A percentile compares a stretch with the other conserved stretches of the same genome.
phyloP scores from a whole-genome alignment of 352 stramenopile genomes.

The Ochromonadaceae sp. region DNA sequence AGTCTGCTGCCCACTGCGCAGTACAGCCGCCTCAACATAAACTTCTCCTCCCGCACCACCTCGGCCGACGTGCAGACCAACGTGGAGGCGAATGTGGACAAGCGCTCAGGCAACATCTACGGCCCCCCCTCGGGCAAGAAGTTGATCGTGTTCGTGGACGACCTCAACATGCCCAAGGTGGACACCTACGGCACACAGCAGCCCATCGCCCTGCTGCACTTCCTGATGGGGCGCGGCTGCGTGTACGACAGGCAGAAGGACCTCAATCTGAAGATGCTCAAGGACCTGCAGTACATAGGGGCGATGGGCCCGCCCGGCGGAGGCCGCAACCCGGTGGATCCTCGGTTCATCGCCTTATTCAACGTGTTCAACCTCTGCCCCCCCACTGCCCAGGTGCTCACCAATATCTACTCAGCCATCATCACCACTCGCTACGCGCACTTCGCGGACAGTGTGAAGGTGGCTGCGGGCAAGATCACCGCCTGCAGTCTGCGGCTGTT shows the following conservation, averaged over 20 bases:
- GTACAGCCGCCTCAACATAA: slow-evolving; percentile 47
- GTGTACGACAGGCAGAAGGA: slow-evolving; percentile 89
- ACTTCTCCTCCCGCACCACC: slow-evolving; percentile 82
- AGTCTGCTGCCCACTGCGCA: slow-evolving; percentile 40
- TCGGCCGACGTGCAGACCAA: slow-evolving; percentile 77
- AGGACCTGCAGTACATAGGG: slow-evolving; percentile 77
- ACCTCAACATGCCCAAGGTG: slow-evolving; percentile 91
- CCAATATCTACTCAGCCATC: slow-evolving; percentile 80
- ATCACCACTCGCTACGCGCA: slow-evolving; percentile 64
- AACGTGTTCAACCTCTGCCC: slow-evolving; percentile 87
- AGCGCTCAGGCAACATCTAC: slow-evolving; percentile 81
- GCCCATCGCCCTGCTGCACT: slow-evolving; percentile 79
- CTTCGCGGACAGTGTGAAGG: slow-evolving; percentile 64
- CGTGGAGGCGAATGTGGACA: slow-evolving; percentile 85
- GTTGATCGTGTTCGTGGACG: slow-evolving; percentile 82
- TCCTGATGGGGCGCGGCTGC: slow-evolving; percentile 67
- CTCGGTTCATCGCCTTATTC: slow-evolving; percentile 79
- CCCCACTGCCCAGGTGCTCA: slow-evolving; percentile 66
- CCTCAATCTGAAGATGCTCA: slow-evolving; percentile 72
- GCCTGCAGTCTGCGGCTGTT: slow-evolving; percentile 66
- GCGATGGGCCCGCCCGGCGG: slow-evolving; percentile 84
- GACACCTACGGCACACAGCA: slow-evolving; percentile 87
- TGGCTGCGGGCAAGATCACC: slow-evolving; percentile 56
- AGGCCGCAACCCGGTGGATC: slow-evolving; percentile 78
- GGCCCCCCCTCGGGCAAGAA: slow-evolving; percentile 77